Evolutionary conservation across 768 basidiomycete genomes (phyloP).

Genomic region (Panaeolus papilionaceus): DNA sequence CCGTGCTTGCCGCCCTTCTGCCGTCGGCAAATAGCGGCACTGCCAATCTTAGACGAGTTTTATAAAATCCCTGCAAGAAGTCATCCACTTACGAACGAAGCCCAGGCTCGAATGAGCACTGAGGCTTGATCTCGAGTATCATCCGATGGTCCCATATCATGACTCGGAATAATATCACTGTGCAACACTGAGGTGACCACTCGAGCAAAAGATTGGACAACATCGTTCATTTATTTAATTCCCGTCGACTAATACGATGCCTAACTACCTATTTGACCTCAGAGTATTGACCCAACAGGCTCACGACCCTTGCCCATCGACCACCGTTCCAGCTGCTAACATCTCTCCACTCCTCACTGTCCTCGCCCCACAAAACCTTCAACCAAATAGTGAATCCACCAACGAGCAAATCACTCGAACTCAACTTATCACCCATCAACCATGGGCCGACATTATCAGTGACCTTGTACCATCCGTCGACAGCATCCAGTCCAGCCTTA

Average conservation of each 20-base stretch:
- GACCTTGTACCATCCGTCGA: conserved; percentile 32
- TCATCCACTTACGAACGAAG: too few relatives aligned
- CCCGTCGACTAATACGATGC: too few relatives aligned
- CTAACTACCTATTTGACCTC: background rate
- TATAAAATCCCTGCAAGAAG: too few relatives aligned
- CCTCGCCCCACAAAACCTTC: conserved; percentile 23
- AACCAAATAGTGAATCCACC: conserved; percentile 30
- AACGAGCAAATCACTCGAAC: conserved; percentile 47
- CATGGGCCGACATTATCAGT: conserved; percentile 33
- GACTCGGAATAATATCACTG: too few relatives aligned
- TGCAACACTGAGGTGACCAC: too few relatives aligned
- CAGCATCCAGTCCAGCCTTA: conserved; percentile 33
- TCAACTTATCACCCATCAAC: conserved; percentile 40
- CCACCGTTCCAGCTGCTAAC: conserved; percentile 28
- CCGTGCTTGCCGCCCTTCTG: too few relatives aligned
- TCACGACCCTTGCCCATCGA: conserved; percentile 22
- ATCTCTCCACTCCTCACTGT: conserved; percentile 29
- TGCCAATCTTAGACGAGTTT: too few relatives aligned
- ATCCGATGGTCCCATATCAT: too few relatives aligned
- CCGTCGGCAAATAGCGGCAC: too few relatives aligned
- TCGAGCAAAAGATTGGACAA: too few relatives aligned
- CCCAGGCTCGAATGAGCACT: too few relatives aligned
- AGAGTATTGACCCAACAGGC: conserved; percentile 1
- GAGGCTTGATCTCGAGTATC: too few relatives aligned
- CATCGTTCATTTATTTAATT: background rate